These are phyloP conservation scores for Fusarium sublunatum DNA, from an alignment of 2,329 filamentous ascomycete genomes.

Conservation along the genomic window DNA sequence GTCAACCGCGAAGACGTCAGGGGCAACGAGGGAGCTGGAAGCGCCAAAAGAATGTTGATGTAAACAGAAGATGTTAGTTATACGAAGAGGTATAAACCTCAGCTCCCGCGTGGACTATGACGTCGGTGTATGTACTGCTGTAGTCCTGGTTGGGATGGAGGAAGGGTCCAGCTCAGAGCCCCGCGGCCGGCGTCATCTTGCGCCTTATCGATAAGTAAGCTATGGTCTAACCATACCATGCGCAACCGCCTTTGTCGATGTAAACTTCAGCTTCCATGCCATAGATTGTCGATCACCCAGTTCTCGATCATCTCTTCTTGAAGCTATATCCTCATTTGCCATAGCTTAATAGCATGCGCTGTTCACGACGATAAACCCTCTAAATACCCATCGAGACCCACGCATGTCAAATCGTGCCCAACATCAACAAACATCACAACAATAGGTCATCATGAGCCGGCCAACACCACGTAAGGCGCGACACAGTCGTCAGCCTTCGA, in stretches of 20 bases:
- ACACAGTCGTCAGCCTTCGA: constrained; percentile 57
- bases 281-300: constrained; percentile 13
- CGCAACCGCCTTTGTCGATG: constrained; percentile 30
- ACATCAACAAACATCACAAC: constrained; percentile 23
- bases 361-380: background rate
- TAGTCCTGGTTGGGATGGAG: constrained; percentile 36
- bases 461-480: constrained; percentile 55
- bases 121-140: constrained; percentile 16
- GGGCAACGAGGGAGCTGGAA: background rate
- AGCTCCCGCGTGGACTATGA: constrained; percentile 26
- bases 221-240: constrained; percentile 21
- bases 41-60: constrained; percentile 30
- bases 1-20: constrained; percentile 19
- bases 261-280: constrained; percentile 25
- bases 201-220: constrained; percentile 48
- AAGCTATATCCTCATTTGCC: background rate
- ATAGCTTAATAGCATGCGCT: background rate
- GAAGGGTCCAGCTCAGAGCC: constrained; percentile 23
- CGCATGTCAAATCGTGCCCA: constrained; percentile 14
- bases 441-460: constrained; percentile 55
- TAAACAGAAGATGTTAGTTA: constrained; percentile 8
- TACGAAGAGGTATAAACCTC: constrained; percentile 22
- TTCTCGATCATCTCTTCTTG: background rate
- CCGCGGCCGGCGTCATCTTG: constrained; percentile 40
- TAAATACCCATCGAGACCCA: background rate